These are phyloP conservation scores for Inga oerstediana DNA, from an alignment of 306 rosid genomes.

Conservation along the genomic window DNA sequence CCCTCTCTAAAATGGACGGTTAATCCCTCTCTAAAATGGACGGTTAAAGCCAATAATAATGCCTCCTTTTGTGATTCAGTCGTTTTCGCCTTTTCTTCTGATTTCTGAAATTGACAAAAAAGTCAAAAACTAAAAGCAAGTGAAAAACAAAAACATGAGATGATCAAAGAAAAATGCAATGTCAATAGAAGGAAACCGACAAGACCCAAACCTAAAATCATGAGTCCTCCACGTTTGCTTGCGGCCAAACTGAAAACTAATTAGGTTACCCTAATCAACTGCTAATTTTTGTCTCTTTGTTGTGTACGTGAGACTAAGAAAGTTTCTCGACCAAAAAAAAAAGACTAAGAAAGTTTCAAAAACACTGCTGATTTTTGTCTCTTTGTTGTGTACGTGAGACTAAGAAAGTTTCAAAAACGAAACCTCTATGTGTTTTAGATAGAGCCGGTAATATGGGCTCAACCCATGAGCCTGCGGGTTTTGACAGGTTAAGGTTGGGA, in stretches of 20 bases:
- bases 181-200: background rate
- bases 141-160: background rate
- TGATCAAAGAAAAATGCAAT: background rate
- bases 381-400: background rate
- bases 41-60: background rate
- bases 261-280: background rate
- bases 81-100: background rate
- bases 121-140: background rate
- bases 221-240: background rate
- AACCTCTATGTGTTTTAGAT: background rate
- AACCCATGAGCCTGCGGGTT: too few relatives aligned
- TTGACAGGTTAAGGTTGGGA: too few relatives aligned
- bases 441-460: too few relatives aligned
- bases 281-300: background rate
- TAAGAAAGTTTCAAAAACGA: background rate
- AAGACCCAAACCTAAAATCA: background rate
- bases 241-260: background rate
- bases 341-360: background rate
- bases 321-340: too few relatives aligned
- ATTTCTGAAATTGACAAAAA: background rate
- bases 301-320: background rate
- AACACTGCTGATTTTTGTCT: background rate
- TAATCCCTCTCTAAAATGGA: background rate
- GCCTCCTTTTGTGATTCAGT: background rate
- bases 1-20: background rate